Conservation (phyloP, 1,284 basidiomycete species). For the Trichosporon sp. region DNA sequence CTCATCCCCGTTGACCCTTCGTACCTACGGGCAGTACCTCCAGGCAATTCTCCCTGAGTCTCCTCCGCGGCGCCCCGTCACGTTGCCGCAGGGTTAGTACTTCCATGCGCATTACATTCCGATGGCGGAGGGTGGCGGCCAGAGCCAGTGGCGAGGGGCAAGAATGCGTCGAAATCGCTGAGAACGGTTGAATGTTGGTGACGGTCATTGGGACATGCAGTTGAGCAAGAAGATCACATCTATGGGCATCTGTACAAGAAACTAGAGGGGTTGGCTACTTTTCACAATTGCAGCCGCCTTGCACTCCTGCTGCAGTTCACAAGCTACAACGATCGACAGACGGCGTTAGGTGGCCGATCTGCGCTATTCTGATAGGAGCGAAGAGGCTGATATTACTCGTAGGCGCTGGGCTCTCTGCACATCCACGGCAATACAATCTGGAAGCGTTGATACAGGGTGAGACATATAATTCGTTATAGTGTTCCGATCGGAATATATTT, state of each 20-base stretch:
- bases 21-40: neutral
- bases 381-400: neutral
- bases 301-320: neutral
- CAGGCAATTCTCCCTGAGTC: neutral
- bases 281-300: neutral
- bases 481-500: slow-evolving; percentile 4
- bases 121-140: neutral
- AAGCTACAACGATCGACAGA: neutral
- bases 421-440: slow-evolving; percentile 4
- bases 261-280: neutral
- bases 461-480: neutral
- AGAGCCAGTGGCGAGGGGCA: no score
- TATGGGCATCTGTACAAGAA: neutral
- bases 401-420: neutral
- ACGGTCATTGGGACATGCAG: neutral
- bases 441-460: neutral
- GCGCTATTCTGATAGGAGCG: neutral
- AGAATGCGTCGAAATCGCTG: no score
- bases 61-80: neutral
- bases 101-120: neutral
- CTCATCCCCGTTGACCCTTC: neutral
- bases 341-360: neutral
- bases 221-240: slow-evolving; percentile 8
- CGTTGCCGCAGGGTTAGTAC: neutral
- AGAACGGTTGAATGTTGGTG: no score